Evolutionary conservation across 73 alveolate species (phyloP), one percentile per base, ranked within the genome.

Genomic region (Paramecium sonneborni): DNA sequence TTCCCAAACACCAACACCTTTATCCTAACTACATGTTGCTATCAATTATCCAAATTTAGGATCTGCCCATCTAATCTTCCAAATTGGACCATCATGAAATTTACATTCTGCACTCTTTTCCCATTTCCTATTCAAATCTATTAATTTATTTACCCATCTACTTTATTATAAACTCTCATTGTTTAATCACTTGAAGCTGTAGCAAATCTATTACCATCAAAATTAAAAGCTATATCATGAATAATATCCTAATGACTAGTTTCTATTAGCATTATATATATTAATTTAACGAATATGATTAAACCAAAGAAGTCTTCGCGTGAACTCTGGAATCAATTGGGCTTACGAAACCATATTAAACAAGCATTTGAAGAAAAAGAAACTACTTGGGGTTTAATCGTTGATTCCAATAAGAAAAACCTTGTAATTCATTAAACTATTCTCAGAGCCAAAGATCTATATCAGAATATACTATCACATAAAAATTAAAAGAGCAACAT

Each of bases 11-110:
- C 72, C 15, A 1, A 94, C 96, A 18, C 94, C 86, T 76, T 94
- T 88, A 70, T 95, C 97, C 30, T 85, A 84, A 15, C 95, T 89
- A 69, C 96, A 95, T n/a, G 95, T 32, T 52, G 97, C 97, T 82
- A 95, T 32, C 28, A 93, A 30, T 62, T 85, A 68, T 20, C 97
- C 96, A 41, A 72, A 82, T 35, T 92, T 94, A 14, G 96, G 96
- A 41, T 93, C 92, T 34, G 96, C 94, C 95, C 95, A 95, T 37
- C 95, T 92, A 7, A 93, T 79, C 85, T 84, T 88, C 92, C 92
- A 89, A 35, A 95, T 89, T 15, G 95, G 94, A n/a, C 97, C 94
- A 88, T 56, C 92, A 58, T 94, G 97, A 9, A 41, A 68, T 24
- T 68, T 68, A 24, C 5, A 7, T 8, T 68, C 57, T 10, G 52